Percentiles rank a stretch among this genome's conserved stretches.
Conservation (phyloP, 306 rosid genomes). For the Pyrus pyrifolia region DNA sequence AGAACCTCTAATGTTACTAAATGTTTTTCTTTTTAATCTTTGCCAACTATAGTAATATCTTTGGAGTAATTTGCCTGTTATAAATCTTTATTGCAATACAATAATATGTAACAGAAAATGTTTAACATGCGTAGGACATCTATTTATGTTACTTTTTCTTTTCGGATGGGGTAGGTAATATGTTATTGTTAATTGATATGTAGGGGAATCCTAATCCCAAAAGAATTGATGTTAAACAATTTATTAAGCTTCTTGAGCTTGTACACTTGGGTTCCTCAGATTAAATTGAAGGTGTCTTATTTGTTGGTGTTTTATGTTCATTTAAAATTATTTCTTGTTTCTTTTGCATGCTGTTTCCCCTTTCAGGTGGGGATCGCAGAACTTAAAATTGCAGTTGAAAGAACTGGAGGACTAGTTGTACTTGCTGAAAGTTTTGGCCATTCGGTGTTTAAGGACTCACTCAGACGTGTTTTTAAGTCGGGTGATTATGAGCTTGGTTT, state of each 20-base stretch:
- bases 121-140: background rate
- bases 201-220: background rate
- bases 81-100: background rate
- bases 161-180: background rate
- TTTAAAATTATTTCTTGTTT: background rate
- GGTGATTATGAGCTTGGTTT: constrained; percentile 83
- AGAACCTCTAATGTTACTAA: background rate
- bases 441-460: constrained; percentile 81
- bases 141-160: background rate
- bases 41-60: background rate
- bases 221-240: background rate
- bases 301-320: background rate
- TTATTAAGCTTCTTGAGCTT: background rate
- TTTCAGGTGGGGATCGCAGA: constrained; percentile 95
- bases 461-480: constrained; percentile 63
- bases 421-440: constrained; percentile 99
- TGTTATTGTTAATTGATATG: background rate
- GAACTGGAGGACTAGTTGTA: constrained; percentile 92
- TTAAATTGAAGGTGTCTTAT: background rate
- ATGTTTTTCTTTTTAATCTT: background rate
- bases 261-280: background rate
- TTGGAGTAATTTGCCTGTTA: background rate
- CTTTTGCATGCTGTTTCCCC: constrained; percentile 13
- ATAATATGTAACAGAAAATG: background rate
- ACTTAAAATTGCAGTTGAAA: constrained; percentile 89